Percentiles rank a stretch among this genome's conserved stretches.
These are phyloP conservation scores for Nadsonia commutata DNA, from an alignment of 1,139 yeast genomes.

Conservation along the genomic window DNA sequence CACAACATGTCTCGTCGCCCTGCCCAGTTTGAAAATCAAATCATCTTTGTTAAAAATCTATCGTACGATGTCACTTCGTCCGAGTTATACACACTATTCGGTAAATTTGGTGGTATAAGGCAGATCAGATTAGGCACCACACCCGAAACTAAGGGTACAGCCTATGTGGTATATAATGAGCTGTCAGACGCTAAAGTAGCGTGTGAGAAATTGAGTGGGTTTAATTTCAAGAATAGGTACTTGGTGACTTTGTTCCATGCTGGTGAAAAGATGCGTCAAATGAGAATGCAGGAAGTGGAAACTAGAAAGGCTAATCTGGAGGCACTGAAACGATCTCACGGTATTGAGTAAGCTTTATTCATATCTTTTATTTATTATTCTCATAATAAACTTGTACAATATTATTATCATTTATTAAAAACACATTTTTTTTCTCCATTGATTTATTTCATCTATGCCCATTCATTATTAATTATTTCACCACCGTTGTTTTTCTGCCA, in stretches of 20 bases:
- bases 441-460: no score
- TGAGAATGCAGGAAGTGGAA: constrained; percentile 14
- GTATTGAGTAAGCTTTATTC: constrained; percentile 15
- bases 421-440: no score
- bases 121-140: constrained; percentile 40
- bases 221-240: constrained; percentile 45
- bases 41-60: constrained; percentile 40
- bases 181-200: constrained; percentile 36
- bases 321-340: constrained; percentile 15
- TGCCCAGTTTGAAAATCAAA: constrained; percentile 13
- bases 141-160: constrained; percentile 36
- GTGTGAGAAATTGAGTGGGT: constrained; percentile 41
- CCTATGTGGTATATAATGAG: constrained; percentile 41
- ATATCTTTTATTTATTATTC: no score
- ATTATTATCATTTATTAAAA: no score
- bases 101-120: constrained; percentile 40
- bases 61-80: constrained; percentile 37
- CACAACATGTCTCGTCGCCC: background rate
- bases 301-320: constrained; percentile 16
- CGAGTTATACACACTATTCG: constrained; percentile 39
- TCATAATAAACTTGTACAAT: no score
- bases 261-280: constrained; percentile 25
- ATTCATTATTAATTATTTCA: no score
- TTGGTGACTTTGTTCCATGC: constrained; percentile 35
- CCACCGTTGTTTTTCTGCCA: background rate